These are phyloP conservation scores for Penicillium polonicum DNA, from an alignment of 2,329 filamentous ascomycete genomes.

Conservation along the genomic window DNA sequence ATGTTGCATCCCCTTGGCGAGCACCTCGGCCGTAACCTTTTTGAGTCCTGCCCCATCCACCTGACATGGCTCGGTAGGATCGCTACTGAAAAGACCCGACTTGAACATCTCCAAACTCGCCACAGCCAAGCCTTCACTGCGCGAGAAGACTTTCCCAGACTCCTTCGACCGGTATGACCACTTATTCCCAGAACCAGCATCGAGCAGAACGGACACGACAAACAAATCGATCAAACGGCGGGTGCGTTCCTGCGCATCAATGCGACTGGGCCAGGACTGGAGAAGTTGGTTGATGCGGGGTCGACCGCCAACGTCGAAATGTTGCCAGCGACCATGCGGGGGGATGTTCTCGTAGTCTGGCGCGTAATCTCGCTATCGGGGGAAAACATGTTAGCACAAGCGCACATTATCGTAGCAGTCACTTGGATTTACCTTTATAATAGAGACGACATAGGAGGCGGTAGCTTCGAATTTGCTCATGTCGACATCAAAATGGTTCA, in stretches of 20 bases:
- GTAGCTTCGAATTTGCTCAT: slow-evolving; percentile 80
- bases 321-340: slow-evolving; percentile 71
- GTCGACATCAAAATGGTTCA: slow-evolving; percentile 87
- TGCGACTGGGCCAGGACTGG: slow-evolving; percentile 50
- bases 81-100: slow-evolving; percentile 80
- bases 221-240: slow-evolving; percentile 62
- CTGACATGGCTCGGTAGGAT: slow-evolving; percentile 76
- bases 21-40: slow-evolving; percentile 67
- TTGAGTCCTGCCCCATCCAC: slow-evolving; percentile 82
- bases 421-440: slow-evolving; percentile 72
- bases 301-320: slow-evolving; percentile 60
- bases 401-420: neutral
- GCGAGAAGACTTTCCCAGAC: slow-evolving; percentile 75
- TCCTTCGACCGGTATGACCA: slow-evolving; percentile 94
- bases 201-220: slow-evolving; percentile 60
- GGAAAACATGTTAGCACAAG: slow-evolving; percentile 5
- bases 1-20: slow-evolving; percentile 84
- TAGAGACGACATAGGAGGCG: slow-evolving; percentile 81
- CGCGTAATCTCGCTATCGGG: slow-evolving; percentile 63
- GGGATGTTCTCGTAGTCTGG: slow-evolving; percentile 72
- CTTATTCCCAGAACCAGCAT: slow-evolving; percentile 78
- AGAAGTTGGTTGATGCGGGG: slow-evolving; percentile 53
- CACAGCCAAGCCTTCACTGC: slow-evolving; percentile 84
- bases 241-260: slow-evolving; percentile 52
- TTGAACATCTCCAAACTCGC: slow-evolving; percentile 91